Percentiles rank a stretch among this genome's conserved stretches.
Conservation (phyloP, 805 yeast genomes). For the Candida quercuum region DNA sequence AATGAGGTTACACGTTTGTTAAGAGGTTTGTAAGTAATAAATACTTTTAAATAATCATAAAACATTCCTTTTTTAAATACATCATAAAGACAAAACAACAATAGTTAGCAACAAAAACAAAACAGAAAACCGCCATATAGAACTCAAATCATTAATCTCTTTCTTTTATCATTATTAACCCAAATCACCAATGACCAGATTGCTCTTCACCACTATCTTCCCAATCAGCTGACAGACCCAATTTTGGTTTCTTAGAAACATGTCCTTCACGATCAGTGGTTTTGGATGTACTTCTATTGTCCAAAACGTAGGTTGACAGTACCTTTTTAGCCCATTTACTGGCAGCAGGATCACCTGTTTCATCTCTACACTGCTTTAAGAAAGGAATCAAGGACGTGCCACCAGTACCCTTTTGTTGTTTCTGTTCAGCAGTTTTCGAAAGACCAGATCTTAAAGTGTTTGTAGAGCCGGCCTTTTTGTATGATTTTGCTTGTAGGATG, state of each 20-base stretch:
- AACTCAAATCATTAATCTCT: no score
- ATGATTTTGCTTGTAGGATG: slow-evolving; percentile 67
- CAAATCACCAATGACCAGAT: slow-evolving; percentile 31
- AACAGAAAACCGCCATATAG: no score
- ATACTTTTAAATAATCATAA: no score
- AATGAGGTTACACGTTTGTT: slow-evolving; percentile 62
- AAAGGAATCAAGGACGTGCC: slow-evolving; percentile 91
- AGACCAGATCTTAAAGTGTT: slow-evolving; percentile 62
- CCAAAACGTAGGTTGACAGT: slow-evolving; percentile 45
- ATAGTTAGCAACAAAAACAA: no score
- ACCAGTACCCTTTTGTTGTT: slow-evolving; percentile 80
- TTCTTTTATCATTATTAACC: no score
- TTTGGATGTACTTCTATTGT: slow-evolving; percentile 14
- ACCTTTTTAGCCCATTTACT: slow-evolving; percentile 85
- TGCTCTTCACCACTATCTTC: slow-evolving; percentile 20
- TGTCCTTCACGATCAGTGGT: slow-evolving; percentile 6
- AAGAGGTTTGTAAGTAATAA: slow-evolving; percentile 39
- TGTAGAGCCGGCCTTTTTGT: slow-evolving; percentile 44
- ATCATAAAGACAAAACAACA: no score
- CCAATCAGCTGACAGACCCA: slow-evolving; percentile 31
- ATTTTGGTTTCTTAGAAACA: slow-evolving; percentile 20
- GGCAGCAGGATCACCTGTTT: slow-evolving; percentile 91
- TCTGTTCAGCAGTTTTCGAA: slow-evolving; percentile 41
- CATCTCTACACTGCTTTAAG: slow-evolving; percentile 92
- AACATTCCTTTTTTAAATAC: no score